Conservation (phyloP, 2,329 filamentous ascomycete genomes). For the Pseudogymnoascus sp. region DNA sequence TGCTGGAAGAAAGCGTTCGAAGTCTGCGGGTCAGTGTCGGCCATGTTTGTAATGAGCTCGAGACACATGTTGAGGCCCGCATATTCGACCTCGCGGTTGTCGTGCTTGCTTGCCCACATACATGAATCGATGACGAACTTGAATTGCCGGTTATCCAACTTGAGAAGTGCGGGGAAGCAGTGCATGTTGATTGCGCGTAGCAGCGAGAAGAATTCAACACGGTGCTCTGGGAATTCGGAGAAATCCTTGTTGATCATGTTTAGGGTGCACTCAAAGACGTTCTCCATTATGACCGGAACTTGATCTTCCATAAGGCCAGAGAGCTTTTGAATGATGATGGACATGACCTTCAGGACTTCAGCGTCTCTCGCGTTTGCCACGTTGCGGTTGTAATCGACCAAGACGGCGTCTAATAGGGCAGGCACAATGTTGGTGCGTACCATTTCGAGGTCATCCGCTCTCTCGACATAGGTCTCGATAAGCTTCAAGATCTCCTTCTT, state of each 20-base stretch:
- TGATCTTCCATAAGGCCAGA: conserved; percentile 97
- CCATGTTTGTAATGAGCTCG: conserved; percentile 95
- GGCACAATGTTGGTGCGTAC: conserved; percentile 92
- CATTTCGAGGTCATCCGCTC: conserved; percentile 91
- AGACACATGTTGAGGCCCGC: conserved; percentile 97
- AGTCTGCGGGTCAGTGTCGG: conserved; percentile 77
- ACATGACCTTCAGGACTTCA: conserved; percentile 95
- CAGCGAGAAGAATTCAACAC: conserved; percentile 99
- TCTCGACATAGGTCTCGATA: conserved; percentile 96
- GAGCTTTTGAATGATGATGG: conserved; percentile 91
- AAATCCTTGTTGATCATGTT: conserved; percentile 99
- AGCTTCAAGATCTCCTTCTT: conserved; percentile 99
- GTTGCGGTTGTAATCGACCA: conserved; percentile 95
- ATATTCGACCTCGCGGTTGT: conserved; percentile 95
- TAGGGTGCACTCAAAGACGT: conserved; percentile 94
- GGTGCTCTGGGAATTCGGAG: conserved; percentile 95
- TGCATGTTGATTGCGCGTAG: conserved; percentile 92
- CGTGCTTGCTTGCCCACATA: conserved; percentile 99
- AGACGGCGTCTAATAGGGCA: conserved; percentile 85
- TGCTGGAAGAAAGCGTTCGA: conserved; percentile 96
- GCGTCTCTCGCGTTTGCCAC: conserved; percentile 92
- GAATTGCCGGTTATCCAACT: conserved; percentile 92
- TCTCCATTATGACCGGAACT: conserved; percentile 95
- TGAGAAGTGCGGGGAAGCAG: conserved; percentile 90
- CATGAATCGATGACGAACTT: conserved; percentile 99